Evolutionary conservation across 108 stramenopile species (phyloP), one percentile per base, ranked within the genome.

Genomic region (Cyclotella sp.): DNA sequence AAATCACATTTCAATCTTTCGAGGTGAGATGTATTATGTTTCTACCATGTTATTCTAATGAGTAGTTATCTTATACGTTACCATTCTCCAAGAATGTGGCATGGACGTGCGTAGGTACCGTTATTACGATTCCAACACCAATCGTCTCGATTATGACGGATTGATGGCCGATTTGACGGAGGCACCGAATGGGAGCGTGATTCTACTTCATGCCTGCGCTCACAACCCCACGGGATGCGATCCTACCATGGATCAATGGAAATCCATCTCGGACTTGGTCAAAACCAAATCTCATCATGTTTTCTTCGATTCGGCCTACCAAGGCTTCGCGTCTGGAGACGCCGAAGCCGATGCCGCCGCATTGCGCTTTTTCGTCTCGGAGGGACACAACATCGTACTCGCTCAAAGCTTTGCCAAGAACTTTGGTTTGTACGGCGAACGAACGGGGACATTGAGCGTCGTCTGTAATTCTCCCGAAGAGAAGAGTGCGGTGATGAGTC

Each of bases 171-270:
- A 98, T 76, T 70, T 99, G 9, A 43, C 78, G 47, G 75, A 67
- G 27, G 97, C 97, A 10, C 92, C 93, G 6, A 87, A 96, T 34
- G 93, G 93, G 43, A 89, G 89, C 51, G 81, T 95, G 63, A 83
- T 99, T 68, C 83, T 99, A 51, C 78, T 99, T 8, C 99, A 99
- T 84, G 98, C 97, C 62, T 99, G 99, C 85, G 98, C 99, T 18
- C 99, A 99, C 91, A 99, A 99, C 84, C 98, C 98, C 19, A 99
- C 99, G 14, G 99, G 99, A 40, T 92, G 91, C 60, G 99, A 99
- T 84, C 99, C 98, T 18, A 90, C 94, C 57, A 63, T 65, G 65
- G 87, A 93, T 14, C 94, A 98, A 86, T 99, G 99, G 99, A 57
- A 71, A 41, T 73, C 84, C 47, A 77, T 99, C 58, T 88, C 91